phyloP scores from a whole-genome alignment of 148 eudicot genomes.

The Spergularia marina region DNA sequence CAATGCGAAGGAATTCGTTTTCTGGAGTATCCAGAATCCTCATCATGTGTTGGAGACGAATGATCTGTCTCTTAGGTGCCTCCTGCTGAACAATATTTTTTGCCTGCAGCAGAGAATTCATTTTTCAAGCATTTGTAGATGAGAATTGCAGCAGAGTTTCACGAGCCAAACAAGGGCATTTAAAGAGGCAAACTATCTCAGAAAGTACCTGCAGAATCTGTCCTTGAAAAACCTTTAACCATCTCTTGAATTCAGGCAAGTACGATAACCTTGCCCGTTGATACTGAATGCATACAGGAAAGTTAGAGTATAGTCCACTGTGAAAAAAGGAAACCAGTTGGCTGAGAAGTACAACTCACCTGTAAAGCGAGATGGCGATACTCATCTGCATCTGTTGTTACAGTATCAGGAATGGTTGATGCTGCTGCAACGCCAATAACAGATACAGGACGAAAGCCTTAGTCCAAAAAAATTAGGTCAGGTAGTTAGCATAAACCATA shows the following conservation, averaged over 20 bases:
- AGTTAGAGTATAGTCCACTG: too few species aligned
- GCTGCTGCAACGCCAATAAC: neutral
- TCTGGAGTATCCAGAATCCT: neutral
- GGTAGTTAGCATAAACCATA: too few species aligned
- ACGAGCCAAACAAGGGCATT: neutral
- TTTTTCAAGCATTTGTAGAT: too few species aligned
- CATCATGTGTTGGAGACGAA: slow-evolving; percentile 7
- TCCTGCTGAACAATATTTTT: slow-evolving; percentile 1
- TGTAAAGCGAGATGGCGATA: neutral
- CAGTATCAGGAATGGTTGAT: neutral
- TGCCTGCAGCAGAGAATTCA: neutral
- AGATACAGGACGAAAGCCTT: too few species aligned
- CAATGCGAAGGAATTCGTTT: neutral
- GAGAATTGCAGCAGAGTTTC: too few species aligned
- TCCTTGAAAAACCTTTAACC: slow-evolving; percentile 3
- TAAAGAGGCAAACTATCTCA: neutral
- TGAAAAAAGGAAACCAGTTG: neutral
- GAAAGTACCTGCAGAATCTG: neutral
- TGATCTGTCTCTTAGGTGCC: neutral
- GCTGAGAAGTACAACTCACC: neutral
- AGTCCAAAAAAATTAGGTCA: too few species aligned
- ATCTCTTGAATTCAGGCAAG: slow-evolving; percentile 17
- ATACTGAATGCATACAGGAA: slow-evolving; percentile 14
- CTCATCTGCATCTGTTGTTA: neutral
- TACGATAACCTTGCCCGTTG: neutral